Conservation (phyloP, 306 rosid genomes). For the Prunus campanulata region DNA sequence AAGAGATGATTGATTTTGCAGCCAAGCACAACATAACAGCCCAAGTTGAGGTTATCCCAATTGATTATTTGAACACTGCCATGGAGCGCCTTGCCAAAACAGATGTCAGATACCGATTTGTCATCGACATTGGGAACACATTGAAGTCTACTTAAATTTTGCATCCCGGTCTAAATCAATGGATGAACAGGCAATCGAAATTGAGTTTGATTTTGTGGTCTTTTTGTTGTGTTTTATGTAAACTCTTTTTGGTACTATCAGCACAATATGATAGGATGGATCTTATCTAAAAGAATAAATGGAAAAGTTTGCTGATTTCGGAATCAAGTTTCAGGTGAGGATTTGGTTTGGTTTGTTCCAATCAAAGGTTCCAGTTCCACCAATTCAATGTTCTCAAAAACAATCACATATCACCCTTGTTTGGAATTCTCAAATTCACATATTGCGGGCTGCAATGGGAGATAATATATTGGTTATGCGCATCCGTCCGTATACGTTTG, state of each 20-base stretch:
- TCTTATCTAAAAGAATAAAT: too few species aligned
- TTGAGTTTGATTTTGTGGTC: background rate
- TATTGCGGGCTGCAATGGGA: too few species aligned
- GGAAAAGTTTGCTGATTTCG: too few species aligned
- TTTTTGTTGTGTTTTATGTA: background rate
- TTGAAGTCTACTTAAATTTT: background rate
- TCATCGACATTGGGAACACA: slow-evolving; percentile 39
- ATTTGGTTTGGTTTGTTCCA: background rate
- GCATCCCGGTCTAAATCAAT: background rate
- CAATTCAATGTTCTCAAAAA: too few species aligned
- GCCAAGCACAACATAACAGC: slow-evolving; percentile 42
- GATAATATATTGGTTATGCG: too few species aligned
- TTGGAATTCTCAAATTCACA: too few species aligned
- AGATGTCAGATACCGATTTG: slow-evolving; percentile 58
- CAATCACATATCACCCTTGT: too few species aligned
- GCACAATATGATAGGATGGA: background rate
- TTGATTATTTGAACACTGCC: slow-evolving; percentile 52
- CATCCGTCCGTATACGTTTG: too few species aligned
- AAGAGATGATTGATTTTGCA: slow-evolving; percentile 56
- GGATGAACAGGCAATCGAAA: background rate
- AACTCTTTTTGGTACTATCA: background rate
- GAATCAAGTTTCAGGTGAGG: background rate
- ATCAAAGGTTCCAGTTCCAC: too few species aligned
- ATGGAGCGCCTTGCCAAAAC: slow-evolving; percentile 45
- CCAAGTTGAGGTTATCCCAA: slow-evolving; percentile 34